A percentile compares a stretch with the other conserved stretches of the same genome.
phyloP scores from a whole-genome alignment of 805 yeast species.

The Danielozyma ontarioensis region DNA sequence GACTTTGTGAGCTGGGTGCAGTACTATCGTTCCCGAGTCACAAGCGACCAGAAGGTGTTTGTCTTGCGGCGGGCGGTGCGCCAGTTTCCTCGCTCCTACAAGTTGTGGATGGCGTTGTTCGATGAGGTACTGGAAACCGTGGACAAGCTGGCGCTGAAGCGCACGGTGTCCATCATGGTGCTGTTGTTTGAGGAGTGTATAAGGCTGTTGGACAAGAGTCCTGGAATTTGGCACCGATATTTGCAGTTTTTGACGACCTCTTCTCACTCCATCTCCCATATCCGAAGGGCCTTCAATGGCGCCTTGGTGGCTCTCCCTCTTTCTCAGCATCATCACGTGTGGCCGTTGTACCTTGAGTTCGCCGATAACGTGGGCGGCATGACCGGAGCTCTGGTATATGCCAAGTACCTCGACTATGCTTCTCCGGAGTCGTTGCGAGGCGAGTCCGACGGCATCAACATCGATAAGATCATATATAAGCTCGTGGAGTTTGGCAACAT shows the following conservation, averaged over 20 bases:
- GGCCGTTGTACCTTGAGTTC: constrained; percentile 49
- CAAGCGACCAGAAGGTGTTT: constrained; percentile 34
- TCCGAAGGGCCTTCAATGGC: constrained; percentile 43
- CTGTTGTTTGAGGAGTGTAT: constrained; percentile 49
- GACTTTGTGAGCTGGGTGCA: constrained; percentile 40
- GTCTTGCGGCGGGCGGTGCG: constrained; percentile 49
- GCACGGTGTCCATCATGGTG: too few species aligned
- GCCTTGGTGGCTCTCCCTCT: constrained; percentile 46
- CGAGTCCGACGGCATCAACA: constrained; percentile 4
- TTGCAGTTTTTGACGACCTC: constrained; percentile 36
- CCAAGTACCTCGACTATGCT: constrained; percentile 24
- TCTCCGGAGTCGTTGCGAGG: constrained; percentile 11
- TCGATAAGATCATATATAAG: constrained; percentile 27
- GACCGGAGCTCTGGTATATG: constrained; percentile 27
- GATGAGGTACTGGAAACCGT: constrained; percentile 32
- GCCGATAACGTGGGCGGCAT: constrained; percentile 44
- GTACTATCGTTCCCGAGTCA: constrained; percentile 34
- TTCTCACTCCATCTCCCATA: constrained; percentile 25
- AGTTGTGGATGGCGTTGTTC: constrained; percentile 51
- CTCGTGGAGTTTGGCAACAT: constrained; percentile 25
- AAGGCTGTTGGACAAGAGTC: constrained; percentile 37
- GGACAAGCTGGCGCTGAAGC: too few species aligned
- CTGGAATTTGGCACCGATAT: constrained; percentile 49
- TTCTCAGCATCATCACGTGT: constrained; percentile 40
- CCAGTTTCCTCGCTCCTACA: constrained; percentile 40